These are phyloP conservation scores for Pseudognaphalium luteoalbum DNA, from an alignment of 129 eudicot species.

Conservation along the genomic window DNA sequence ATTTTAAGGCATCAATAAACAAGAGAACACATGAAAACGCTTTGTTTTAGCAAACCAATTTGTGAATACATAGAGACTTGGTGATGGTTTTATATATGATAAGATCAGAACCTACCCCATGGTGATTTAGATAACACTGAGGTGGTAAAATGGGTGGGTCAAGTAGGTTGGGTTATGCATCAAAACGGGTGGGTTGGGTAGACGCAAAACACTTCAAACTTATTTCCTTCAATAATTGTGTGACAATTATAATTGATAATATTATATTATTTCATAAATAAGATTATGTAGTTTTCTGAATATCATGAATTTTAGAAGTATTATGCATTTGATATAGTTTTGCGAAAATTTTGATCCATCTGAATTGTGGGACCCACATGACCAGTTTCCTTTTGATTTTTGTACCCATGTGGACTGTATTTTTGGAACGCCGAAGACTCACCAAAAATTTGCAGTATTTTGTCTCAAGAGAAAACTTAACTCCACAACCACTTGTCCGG, in stretches of 20 bases:
- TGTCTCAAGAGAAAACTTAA: background rate
- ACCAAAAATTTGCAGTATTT: background rate
- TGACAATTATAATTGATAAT: background rate
- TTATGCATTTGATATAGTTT: background rate
- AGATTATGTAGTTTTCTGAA: background rate
- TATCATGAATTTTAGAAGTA: background rate
- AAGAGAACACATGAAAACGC: background rate
- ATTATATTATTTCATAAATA: background rate
- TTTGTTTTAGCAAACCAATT: background rate
- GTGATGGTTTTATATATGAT: background rate
- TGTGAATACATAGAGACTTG: background rate
- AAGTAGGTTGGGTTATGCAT: background rate
- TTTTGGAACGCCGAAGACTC: background rate
- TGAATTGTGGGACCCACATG: background rate
- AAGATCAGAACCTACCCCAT: constrained; percentile 9
- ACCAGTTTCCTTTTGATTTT: background rate
- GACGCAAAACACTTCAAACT: background rate
- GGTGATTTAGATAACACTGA: background rate
- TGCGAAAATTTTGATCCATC: background rate
- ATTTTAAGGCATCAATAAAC: background rate
- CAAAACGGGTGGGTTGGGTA: background rate
- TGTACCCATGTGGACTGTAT: background rate
- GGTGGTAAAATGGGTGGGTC: constrained; percentile 3
- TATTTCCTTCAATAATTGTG: background rate
- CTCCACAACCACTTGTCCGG: background rate